Conservation (phyloP, 495 filamentous ascomycete species). For the Penicillium tannophilum region DNA sequence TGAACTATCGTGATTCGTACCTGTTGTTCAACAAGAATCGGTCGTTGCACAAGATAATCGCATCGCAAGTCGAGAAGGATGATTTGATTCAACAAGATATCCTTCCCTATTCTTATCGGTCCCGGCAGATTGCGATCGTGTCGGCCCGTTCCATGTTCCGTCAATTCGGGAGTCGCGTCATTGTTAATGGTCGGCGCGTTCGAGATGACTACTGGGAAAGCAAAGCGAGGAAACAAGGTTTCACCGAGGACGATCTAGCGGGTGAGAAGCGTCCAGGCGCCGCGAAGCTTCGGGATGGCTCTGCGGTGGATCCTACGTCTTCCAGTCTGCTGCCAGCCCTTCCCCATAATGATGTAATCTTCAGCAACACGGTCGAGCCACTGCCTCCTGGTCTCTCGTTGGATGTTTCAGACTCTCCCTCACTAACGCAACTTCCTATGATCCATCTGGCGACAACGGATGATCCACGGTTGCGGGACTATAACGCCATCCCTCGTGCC, state of each 20-base stretch:
- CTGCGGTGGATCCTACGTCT: constrained; percentile 44
- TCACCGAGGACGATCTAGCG: constrained; percentile 94
- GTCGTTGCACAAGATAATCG: constrained; percentile 97
- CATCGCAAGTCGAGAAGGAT: constrained; percentile 93
- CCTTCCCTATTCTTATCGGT: constrained; percentile 95
- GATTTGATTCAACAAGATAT: constrained; percentile 94
- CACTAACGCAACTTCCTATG: constrained; percentile 75
- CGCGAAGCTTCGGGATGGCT: constrained; percentile 80
- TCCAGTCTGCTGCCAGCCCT: constrained; percentile 54
- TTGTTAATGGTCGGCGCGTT: constrained; percentile 84
- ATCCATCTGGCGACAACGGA: constrained; percentile 78
- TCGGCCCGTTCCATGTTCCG: constrained; percentile 99
- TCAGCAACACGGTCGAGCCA: constrained; percentile 71
- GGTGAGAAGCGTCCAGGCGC: constrained; percentile 96
- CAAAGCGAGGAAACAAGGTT: constrained; percentile 96
- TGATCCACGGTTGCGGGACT: constrained; percentile 78
- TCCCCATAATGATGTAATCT: constrained; percentile 75
- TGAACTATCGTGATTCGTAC: constrained; percentile 97
- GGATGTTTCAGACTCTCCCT: constrained; percentile 59
- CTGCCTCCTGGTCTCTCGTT: constrained; percentile 70
- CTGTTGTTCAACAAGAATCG: constrained; percentile 98
- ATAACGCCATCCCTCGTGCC: constrained; percentile 79
- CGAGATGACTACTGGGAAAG: constrained; percentile 98
- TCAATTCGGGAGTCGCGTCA: constrained; percentile 96
- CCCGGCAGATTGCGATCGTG: constrained; percentile 96